Conservation (phyloP, 2,329 filamentous ascomycete genomes). For the Pseudocercospora vitis region DNA sequence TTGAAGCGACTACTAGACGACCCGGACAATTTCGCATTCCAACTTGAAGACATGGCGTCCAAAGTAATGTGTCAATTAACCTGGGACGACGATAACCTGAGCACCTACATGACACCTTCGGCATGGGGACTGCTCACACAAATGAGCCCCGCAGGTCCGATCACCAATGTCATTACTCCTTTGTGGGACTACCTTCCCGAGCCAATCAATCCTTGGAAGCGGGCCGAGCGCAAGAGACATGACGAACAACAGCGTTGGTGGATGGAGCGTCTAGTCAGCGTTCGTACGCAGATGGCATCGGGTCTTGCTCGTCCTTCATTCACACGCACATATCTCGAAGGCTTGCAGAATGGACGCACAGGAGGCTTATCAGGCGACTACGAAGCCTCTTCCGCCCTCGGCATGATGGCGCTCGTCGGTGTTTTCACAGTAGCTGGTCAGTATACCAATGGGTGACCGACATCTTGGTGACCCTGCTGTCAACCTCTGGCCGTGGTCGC, state of each 20-base stretch:
- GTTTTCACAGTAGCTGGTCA: constrained; percentile 39
- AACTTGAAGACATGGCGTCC: constrained; percentile 58
- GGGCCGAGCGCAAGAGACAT: constrained; percentile 53
- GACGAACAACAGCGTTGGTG: constrained; percentile 56
- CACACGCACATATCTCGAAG: constrained; percentile 47
- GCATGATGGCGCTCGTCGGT: constrained; percentile 40
- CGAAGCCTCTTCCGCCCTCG: constrained; percentile 38
- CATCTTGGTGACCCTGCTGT: too few species aligned
- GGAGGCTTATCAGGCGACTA: constrained; percentile 39
- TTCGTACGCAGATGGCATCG: constrained; percentile 42
- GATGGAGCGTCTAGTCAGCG: constrained; percentile 48
- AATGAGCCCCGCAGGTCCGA: constrained; percentile 59
- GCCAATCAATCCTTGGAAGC: constrained; percentile 56
- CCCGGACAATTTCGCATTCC: constrained; percentile 53
- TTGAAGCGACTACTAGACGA: constrained; percentile 51
- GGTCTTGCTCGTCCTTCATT: constrained; percentile 46
- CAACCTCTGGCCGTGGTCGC: too few species aligned
- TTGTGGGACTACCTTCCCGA: constrained; percentile 53
- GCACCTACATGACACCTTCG: constrained; percentile 51
- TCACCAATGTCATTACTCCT: constrained; percentile 58
- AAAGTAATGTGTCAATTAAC: constrained; percentile 57
- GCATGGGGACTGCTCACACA: constrained; percentile 59
- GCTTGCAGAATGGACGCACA: constrained; percentile 31
- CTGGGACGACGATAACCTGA: constrained; percentile 55
- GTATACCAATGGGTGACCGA: too few species aligned